Evolutionary conservation across 2,329 filamentous ascomycete genomes (phyloP).

Genomic region (Nakataea oryzae): DNA sequence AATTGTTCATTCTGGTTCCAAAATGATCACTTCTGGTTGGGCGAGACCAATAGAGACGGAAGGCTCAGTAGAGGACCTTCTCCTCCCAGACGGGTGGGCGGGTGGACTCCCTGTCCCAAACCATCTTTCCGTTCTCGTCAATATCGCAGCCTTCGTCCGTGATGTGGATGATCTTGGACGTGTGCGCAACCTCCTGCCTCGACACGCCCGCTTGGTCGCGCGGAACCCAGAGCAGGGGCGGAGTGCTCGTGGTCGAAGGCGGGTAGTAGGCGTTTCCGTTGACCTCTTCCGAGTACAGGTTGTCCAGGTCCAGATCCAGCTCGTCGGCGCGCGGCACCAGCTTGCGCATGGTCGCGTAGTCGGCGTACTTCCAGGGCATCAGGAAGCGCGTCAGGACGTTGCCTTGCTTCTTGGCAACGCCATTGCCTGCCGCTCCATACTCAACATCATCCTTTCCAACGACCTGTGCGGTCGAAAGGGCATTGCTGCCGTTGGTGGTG

Average conservation of each 20-base stretch:
- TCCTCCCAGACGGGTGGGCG: constrained; percentile 24
- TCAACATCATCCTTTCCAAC: not conserved
- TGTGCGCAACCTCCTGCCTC: constrained; percentile 66
- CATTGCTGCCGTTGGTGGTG: constrained; percentile 12
- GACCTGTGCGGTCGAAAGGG: constrained; percentile 1
- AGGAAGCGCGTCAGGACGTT: constrained; percentile 58
- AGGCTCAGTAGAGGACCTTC: constrained; percentile 19
- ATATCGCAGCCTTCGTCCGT: constrained; percentile 68
- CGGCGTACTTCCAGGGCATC: constrained; percentile 65
- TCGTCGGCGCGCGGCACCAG: constrained; percentile 53
- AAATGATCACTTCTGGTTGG: too few relatives aligned
- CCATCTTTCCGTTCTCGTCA: constrained; percentile 51
- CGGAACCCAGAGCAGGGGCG: constrained; percentile 77
- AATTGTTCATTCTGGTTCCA: too few relatives aligned
- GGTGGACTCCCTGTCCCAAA: constrained; percentile 21
- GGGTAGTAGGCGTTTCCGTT: constrained; percentile 64
- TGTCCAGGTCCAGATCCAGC: constrained; percentile 27
- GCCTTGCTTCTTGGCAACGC: constrained; percentile 31
- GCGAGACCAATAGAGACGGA: too few relatives aligned
- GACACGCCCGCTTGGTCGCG: constrained; percentile 65
- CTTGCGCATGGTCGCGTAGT: constrained; percentile 60
- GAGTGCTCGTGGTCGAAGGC: constrained; percentile 51
- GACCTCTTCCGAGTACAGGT: constrained; percentile 49
- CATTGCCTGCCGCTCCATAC: constrained; percentile 10
- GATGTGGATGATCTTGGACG: constrained; percentile 61